phyloP scores from a whole-genome alignment of 163 green algal species.

The Coccomyxa subellipsoidea region DNA sequence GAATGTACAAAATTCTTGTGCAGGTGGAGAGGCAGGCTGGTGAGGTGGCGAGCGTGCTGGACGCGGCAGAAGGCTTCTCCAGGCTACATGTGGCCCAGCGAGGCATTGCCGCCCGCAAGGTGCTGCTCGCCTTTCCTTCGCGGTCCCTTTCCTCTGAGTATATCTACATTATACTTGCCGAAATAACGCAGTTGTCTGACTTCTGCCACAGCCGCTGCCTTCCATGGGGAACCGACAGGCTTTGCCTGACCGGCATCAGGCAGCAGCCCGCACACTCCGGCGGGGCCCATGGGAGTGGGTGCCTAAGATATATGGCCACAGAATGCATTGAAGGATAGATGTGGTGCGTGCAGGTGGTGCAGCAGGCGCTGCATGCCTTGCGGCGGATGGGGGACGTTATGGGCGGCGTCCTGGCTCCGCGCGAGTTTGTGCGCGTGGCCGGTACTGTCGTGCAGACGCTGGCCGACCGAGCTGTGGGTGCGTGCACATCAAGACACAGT shows the following conservation, averaged over 20 bases:
- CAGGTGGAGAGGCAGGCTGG: background rate
- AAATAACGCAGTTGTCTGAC: too few relatives aligned
- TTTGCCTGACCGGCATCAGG: too few relatives aligned
- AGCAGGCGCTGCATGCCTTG: slow-evolving; percentile 32
- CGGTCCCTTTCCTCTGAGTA: too few relatives aligned
- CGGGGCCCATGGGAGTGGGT: background rate
- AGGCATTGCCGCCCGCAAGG: slow-evolving; percentile 17
- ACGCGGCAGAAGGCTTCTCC: slow-evolving; percentile 4
- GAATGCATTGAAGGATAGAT: background rate
- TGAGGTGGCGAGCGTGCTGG: slow-evolving; percentile 14
- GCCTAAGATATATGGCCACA: background rate
- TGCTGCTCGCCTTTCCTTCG: background rate
- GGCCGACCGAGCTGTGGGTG: slow-evolving; percentile 18
- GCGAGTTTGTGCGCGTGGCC: slow-evolving; percentile 24
- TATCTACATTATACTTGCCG: too few relatives aligned
- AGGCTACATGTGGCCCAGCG: slow-evolving; percentile 6
- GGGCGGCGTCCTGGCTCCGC: slow-evolving; percentile 28
- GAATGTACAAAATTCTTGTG: background rate
- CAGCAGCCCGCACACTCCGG: too few relatives aligned
- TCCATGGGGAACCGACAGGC: too few relatives aligned
- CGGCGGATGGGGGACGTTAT: slow-evolving; percentile 32
- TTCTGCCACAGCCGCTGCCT: too few relatives aligned
- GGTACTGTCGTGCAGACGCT: slow-evolving; percentile 24
- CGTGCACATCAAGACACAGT: background rate
- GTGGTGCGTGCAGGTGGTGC: background rate